Evolutionary conservation across 139 green algal species (phyloP), one percentile per base, ranked within the genome.

Genomic region (Desmodesmus armatus): DNA sequence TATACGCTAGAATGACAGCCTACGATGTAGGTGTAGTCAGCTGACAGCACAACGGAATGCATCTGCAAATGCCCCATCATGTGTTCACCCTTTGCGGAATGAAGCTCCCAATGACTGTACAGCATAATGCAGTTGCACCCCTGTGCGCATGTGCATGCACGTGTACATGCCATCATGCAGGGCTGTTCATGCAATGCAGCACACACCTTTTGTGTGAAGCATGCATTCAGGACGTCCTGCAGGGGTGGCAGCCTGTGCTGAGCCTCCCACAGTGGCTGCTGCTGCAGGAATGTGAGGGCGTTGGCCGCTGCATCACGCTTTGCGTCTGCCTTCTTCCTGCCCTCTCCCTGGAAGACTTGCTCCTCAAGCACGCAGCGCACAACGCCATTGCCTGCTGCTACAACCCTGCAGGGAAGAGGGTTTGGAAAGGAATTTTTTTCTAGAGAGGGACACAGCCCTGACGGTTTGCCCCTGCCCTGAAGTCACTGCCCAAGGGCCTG

Each of bases 231-330:
- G 2, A 80, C 44, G 15, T 66, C 72, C 49, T 66, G 43, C 29
- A 80, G 47, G 19, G 47, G 29, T 25, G 25, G 9, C 6, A 49
- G 47, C 0, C 29, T 80, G 44, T 31, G 37, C 33, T 80, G 72
- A 4, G 33, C 17, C 72, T 66, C 40, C 43, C 44, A 80, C 29
- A 66, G 29, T 25, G 72, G 72, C 9, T 80, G 72, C 72, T 80
- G 44, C 15, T 80, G 72, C 72, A 80, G 72, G 40, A 35, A 80
- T 3, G 43, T 44, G 43, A 79, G 71, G 6, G 43, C 71, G 19
- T 60, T 63, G 3, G 43, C 71, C 3, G 71, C 71, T 17, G 71
- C 71, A 63, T 79, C 43, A 31, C 51, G 63, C 71, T 80, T 80
- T 67, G 73, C 73, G 47, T 80, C 73, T 19, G 29, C 21, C 19